phyloP scores from a whole-genome alignment of 2,329 filamentous ascomycete species.

The Aspergillus sp. region DNA sequence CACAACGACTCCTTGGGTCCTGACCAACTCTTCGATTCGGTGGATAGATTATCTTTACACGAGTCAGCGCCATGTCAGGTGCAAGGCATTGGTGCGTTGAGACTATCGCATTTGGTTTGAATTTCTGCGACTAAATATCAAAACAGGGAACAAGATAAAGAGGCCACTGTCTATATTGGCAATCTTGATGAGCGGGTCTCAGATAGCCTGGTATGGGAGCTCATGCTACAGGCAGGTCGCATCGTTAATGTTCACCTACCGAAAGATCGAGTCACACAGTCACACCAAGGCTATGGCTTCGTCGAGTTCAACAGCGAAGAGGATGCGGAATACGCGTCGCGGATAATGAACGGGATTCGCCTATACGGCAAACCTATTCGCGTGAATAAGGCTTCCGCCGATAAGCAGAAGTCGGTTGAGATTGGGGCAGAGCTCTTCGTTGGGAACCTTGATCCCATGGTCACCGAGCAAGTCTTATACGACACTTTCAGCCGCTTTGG shows the following conservation, averaged over 20 bases:
- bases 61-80: conserved; percentile 58
- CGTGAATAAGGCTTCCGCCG: conserved; percentile 90
- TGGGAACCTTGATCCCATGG: conserved; percentile 90
- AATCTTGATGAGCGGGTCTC: conserved; percentile 97
- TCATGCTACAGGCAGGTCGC: conserved; percentile 96
- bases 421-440: conserved; percentile 97
- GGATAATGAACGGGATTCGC: conserved; percentile 94
- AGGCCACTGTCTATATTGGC: conserved; percentile 95
- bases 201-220: conserved; percentile 88
- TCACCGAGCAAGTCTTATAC: conserved; percentile 93
- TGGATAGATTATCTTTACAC: neutral
- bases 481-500: conserved; percentile 95
- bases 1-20: neutral
- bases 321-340: conserved; percentile 93
- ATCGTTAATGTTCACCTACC: conserved; percentile 98
- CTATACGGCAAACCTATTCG: conserved; percentile 92
- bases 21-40: neutral
- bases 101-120: neutral
- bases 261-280: conserved; percentile 95
- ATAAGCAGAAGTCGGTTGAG: conserved; percentile 90
- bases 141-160: conserved; percentile 90
- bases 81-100: conserved; percentile 69
- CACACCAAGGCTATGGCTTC: conserved; percentile 97
- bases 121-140: conserved; percentile 14
- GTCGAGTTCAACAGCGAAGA: conserved; percentile 96